Base-by-base conservation (phyloP, 768 basidiomycete species). In the Neoboletus subvelutipes region DNA sequence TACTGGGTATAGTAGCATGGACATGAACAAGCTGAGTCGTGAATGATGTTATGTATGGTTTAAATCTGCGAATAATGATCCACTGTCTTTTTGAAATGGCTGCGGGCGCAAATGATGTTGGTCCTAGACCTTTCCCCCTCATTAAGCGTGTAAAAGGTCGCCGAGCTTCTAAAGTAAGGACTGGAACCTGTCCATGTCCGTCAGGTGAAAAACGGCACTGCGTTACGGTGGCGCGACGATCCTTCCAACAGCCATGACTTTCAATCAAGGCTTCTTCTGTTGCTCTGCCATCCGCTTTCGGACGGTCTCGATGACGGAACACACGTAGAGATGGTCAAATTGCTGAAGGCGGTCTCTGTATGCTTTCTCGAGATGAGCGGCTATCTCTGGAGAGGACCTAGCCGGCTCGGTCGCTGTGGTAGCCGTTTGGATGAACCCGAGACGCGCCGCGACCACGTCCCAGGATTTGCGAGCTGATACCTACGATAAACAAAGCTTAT, bases 251-350 rank as follows among this genome's bases (percentile, higher is more conserved):
- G 51, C 55, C 59, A 56, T 40, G 50, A 64, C 40, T 41, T 54
- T 42, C 51, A 40, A 40, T 65, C 60, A 64, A 43, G 58, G 31
- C 65, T 68, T 71, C 58, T 55, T 71, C 59, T 69, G 70, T 47
- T 67, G 65, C 49, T 71, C 70, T 57, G 59, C 67, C 59, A 67
- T 71, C 63, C 69, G 63, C 61, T 67, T 70, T 54, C 69, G 68
- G 58, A 71, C 58, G 13, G 61, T 71, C 43, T 71, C 70, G 42
- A 70, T 47, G 45, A 70, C 70, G 24, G 69, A 70, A 49, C 67
- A 65, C 59, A 70, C 70, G 56, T 71, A 70, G 59, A 70, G 65
- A 49, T 70, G 68, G 51, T 71, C 69, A 52, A 71, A 70, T 61
- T 71, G 70, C 46, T 71, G 65, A 41, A 70, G 67, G 29, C 65